Percentiles rank a stretch among this genome's conserved stretches.
Conservation (phyloP, 2,329 filamentous ascomycete species). For the Nothophaeocryptopus gaeumannii region DNA sequence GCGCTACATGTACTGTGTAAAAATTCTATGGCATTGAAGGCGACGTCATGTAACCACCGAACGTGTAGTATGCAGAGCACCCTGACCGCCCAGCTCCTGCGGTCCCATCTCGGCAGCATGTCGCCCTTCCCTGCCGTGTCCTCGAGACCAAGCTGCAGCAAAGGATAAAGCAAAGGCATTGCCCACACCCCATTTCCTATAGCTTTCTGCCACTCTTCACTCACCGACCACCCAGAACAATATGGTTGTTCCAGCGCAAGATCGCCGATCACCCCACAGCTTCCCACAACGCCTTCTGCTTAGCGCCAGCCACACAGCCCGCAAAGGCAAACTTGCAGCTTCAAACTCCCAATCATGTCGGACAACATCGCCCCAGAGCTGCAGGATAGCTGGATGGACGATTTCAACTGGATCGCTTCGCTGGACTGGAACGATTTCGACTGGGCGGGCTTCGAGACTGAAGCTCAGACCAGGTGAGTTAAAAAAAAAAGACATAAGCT, state of each 20-base stretch:
- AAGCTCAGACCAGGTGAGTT: slow-evolving; percentile 2
- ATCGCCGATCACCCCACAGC: neutral
- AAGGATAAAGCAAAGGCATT: neutral
- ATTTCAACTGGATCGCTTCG: neutral
- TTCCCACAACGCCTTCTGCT: neutral
- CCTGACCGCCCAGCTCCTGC: too few species aligned
- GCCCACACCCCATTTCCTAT: slow-evolving; percentile 1
- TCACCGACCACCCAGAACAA: neutral
- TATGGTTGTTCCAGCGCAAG: neutral
- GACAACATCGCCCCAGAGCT: neutral
- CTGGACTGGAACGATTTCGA: neutral
- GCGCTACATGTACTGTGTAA: too few species aligned
- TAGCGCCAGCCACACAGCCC: neutral
- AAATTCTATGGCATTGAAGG: too few species aligned
- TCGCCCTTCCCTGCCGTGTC: too few species aligned
- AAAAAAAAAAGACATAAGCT: slow-evolving; percentile 2
- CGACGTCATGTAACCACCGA: too few species aligned
- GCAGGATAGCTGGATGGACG: neutral
- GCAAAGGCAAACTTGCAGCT: slow-evolving; percentile 6
- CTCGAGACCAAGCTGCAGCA: too few species aligned
- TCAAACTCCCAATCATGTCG: neutral
- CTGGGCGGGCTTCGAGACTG: neutral
- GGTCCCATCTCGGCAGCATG: too few species aligned
- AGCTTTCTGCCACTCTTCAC: neutral
- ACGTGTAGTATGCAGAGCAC: too few species aligned